Evolutionary conservation across 2,329 filamentous ascomycete species (phyloP).

Genomic region (Basipetospora sp.): DNA sequence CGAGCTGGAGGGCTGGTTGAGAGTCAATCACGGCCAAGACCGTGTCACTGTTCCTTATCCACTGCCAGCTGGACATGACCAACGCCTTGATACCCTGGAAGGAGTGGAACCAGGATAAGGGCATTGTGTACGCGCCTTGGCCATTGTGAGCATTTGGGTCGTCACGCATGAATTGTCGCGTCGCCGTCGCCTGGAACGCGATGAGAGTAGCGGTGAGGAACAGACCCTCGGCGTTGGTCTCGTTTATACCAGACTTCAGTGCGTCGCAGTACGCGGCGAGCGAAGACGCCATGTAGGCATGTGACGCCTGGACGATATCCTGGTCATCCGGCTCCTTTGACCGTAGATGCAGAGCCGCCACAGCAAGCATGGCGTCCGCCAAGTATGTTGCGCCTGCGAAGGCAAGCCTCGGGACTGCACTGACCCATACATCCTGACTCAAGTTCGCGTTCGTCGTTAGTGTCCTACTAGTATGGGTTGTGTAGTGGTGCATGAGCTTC

Average conservation of each 20-base stretch:
- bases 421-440: slow-evolving; percentile 43
- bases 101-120: slow-evolving; percentile 50
- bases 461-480: slow-evolving; percentile 44
- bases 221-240: slow-evolving; percentile 45
- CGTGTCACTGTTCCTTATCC: slow-evolving; percentile 41
- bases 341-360: slow-evolving; percentile 48
- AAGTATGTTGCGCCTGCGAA: slow-evolving; percentile 44
- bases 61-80: slow-evolving; percentile 49
- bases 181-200: slow-evolving; percentile 50
- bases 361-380: slow-evolving; percentile 48
- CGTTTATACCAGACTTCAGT: slow-evolving; percentile 40
- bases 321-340: slow-evolving; percentile 42
- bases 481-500: slow-evolving; percentile 50
- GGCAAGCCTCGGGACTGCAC: slow-evolving; percentile 44
- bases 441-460: slow-evolving; percentile 37
- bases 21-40: slow-evolving; percentile 49
- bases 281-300: slow-evolving; percentile 50
- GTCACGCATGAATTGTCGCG: slow-evolving; percentile 46
- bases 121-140: slow-evolving; percentile 37
- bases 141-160: slow-evolving; percentile 26
- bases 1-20: slow-evolving; percentile 46
- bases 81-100: slow-evolving; percentile 54
- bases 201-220: slow-evolving; percentile 51
- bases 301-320: slow-evolving; percentile 45
- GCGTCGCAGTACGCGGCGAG: slow-evolving; percentile 44